Percentiles rank a stretch among this genome's conserved stretches.
phyloP scores from a whole-genome alignment of 768 basidiomycete genomes.

The Lactarius pseudohatsudake region DNA sequence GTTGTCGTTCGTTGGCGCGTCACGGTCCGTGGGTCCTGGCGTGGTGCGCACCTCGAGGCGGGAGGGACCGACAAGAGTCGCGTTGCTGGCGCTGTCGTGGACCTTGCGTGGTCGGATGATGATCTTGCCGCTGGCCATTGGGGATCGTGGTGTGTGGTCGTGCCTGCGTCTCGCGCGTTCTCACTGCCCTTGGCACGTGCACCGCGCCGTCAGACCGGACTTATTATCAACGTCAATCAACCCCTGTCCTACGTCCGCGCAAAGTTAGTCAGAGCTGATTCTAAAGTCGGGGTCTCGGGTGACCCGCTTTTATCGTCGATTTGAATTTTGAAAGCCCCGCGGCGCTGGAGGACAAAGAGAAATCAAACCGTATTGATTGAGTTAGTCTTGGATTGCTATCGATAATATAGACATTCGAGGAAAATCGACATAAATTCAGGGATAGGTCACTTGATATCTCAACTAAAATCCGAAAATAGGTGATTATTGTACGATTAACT shows the following conservation, averaged over 20 bases:
- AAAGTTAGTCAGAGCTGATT: neutral
- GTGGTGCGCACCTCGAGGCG: conserved; percentile 21
- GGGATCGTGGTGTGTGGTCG: neutral
- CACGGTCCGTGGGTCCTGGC: conserved; percentile 2
- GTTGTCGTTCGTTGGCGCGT: conserved; percentile 10
- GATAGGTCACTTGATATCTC: too few relatives aligned
- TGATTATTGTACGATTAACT: too few relatives aligned
- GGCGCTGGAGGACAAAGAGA: neutral
- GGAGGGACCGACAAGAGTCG: conserved; percentile 2
- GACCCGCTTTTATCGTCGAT: neutral
- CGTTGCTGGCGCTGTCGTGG: conserved; percentile 20
- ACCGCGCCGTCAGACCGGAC: neutral
- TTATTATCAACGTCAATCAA: too few relatives aligned
- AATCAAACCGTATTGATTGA: neutral
- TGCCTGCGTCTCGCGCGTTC: too few relatives aligned
- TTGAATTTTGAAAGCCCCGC: neutral
- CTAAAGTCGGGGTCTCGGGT: neutral
- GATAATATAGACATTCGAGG: too few relatives aligned
- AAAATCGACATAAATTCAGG: too few relatives aligned
- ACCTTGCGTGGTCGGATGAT: conserved; percentile 26
- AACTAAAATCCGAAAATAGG: too few relatives aligned
- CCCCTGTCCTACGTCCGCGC: neutral
- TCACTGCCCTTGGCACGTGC: conserved; percentile 7
- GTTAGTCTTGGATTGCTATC: too few relatives aligned
- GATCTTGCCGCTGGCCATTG: conserved; percentile 28